These are phyloP conservation scores for Anisogramma anomala DNA, from an alignment of 2,329 filamentous ascomycete species.

Conservation along the genomic window DNA sequence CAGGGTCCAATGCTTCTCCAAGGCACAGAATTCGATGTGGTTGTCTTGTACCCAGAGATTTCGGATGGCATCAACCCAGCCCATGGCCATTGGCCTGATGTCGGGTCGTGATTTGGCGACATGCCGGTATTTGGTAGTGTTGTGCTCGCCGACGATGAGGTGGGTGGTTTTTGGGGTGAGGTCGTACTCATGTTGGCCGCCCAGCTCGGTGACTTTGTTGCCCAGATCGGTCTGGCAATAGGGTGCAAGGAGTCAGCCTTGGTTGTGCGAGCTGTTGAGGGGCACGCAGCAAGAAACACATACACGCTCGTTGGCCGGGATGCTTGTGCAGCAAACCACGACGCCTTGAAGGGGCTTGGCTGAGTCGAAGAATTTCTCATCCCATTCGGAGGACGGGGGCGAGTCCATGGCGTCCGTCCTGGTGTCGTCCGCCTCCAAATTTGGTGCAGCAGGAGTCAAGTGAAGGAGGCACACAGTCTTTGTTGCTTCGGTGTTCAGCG, in stretches of 20 bases:
- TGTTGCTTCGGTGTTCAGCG: too few relatives aligned
- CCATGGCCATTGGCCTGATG: constrained; percentile 68
- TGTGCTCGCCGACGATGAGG: constrained; percentile 77
- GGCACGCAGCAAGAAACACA: constrained; percentile 21
- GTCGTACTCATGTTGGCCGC: constrained; percentile 77
- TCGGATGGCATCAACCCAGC: constrained; percentile 74
- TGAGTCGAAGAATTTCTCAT: constrained; percentile 35
- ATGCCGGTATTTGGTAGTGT: constrained; percentile 90
- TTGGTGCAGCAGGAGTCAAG: background rate
- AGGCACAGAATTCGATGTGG: constrained; percentile 56
- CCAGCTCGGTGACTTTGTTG: constrained; percentile 63
- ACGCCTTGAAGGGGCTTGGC: constrained; percentile 57
- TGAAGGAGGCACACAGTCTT: background rate
- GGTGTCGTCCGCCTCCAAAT: background rate
- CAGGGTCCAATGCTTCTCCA: constrained; percentile 57
- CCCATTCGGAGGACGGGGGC: constrained; percentile 16
- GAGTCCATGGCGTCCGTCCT: constrained; percentile 17
- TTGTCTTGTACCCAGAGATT: constrained; percentile 70
- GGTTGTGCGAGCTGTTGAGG: constrained; percentile 2
- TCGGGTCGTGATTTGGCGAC: constrained; percentile 83
- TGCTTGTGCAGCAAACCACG: constrained; percentile 78
- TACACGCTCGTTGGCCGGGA: constrained; percentile 69
- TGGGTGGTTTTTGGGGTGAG: constrained; percentile 95
- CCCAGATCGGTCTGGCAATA: constrained; percentile 41
- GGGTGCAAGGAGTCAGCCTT: background rate